Conservation (phyloP, 176 grass and related monocot genomes). For the Dendrocalamus sinicus region DNA sequence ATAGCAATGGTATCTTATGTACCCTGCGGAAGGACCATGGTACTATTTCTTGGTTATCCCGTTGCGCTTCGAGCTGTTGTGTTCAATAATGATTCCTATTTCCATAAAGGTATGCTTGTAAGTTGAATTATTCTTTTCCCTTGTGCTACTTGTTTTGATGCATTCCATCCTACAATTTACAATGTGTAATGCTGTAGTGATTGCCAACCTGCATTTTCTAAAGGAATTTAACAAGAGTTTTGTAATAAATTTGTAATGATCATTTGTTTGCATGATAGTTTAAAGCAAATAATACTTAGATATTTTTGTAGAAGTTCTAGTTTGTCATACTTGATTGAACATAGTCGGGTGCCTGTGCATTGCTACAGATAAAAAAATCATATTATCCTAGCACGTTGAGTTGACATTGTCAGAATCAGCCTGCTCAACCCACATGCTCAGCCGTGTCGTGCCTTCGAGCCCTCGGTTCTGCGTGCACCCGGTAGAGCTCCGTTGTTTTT, state of each 20-base stretch:
- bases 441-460: too few species aligned
- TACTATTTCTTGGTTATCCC: conserved; percentile 87
- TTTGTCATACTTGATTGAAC: not conserved
- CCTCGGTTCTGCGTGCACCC: too few species aligned
- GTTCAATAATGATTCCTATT: conserved; percentile 99
- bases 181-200: conserved; percentile 20
- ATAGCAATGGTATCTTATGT: conserved; percentile 93
- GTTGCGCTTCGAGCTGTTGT: conserved; percentile 85
- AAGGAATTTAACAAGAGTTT: conserved; percentile 21
- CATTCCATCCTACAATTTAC: conserved; percentile 25
- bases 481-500: too few species aligned
- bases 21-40: conserved; percentile 74
- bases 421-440: too few species aligned
- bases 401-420: too few species aligned
- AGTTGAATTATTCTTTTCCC: conserved; percentile 27
- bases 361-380: too few species aligned
- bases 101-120: conserved; percentile 84
- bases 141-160: conserved; percentile 31
- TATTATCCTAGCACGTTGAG: too few species aligned
- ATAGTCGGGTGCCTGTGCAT: not conserved
- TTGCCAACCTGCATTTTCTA: conserved; percentile 11
- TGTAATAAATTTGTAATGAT: not conserved
- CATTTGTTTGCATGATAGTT: not conserved
- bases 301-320: conserved; percentile 28
- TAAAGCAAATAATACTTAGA: not conserved